Conservation (phyloP, 2,329 filamentous ascomycete species). For the Colletotrichum nymphaeae region DNA sequence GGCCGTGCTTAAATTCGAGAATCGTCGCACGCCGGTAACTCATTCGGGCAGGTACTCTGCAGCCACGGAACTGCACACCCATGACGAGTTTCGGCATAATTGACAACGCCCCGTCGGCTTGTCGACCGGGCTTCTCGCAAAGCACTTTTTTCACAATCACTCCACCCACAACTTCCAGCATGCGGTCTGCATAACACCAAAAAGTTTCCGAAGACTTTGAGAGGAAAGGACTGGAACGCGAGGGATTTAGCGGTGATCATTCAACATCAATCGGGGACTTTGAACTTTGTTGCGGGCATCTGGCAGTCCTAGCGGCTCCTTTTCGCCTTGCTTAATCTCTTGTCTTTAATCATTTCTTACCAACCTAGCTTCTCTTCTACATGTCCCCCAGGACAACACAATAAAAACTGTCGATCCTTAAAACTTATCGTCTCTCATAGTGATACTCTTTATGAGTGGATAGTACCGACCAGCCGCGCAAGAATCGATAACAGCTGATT, state of each 20-base stretch:
- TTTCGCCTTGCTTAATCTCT: conserved; percentile 10
- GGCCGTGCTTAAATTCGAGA: conserved; percentile 1
- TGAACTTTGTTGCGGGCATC: conserved; percentile 23
- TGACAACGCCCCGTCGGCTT: not conserved
- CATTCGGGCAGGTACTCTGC: conserved; percentile 21
- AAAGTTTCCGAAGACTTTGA: conserved; percentile 13
- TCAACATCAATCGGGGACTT: conserved; percentile 22
- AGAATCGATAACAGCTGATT: no score
- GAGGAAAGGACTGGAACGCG: conserved; percentile 6
- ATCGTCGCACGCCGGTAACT: conserved; percentile 10
- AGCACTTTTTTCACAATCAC: not conserved
- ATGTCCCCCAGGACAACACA: not conserved
- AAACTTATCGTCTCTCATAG: no score
- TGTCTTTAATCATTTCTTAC: conserved; percentile 28
- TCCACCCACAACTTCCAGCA: not conserved
- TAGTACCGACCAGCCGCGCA: no score
- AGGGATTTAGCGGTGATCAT: conserved; percentile 5
- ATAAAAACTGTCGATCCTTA: conserved; percentile 31
- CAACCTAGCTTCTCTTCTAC: conserved; percentile 22
- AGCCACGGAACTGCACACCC: conserved; percentile 23
- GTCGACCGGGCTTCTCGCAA: not conserved
- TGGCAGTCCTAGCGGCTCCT: conserved; percentile 22
- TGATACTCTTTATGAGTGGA: no score
- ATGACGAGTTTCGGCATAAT: not conserved
- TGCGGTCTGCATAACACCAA: not conserved